These are phyloP conservation scores for Cynara cardunculus DNA, from an alignment of 129 eudicot genomes.

Conservation along the genomic window DNA sequence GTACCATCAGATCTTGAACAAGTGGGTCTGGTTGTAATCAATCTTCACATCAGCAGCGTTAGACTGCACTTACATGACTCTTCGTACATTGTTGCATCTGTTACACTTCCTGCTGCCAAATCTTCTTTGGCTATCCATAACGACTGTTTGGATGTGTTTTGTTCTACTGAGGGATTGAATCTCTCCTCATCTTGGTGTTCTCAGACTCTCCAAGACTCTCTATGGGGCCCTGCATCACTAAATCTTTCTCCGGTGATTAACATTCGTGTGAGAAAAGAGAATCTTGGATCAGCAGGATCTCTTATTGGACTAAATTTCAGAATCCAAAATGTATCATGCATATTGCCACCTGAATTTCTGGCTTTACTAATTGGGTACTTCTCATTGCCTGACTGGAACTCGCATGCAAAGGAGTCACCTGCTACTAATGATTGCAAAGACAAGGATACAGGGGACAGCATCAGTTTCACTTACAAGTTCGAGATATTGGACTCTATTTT, in stretches of 20 bases:
- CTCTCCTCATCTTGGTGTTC: conserved; percentile 70
- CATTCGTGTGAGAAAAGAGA: conserved; percentile 49
- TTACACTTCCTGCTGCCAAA: conserved; percentile 52
- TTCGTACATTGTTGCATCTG: conserved; percentile 56
- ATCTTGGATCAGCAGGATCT: conserved; percentile 25
- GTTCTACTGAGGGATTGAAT: conserved; percentile 60
- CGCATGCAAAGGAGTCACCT: conserved; percentile 23
- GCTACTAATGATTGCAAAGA: not conserved
- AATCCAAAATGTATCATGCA: conserved; percentile 76
- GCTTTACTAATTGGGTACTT: conserved; percentile 85
- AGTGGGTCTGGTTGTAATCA: conserved; percentile 17
- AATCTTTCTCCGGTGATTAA: conserved; percentile 63
- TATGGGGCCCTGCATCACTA: conserved; percentile 73
- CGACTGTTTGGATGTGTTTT: conserved; percentile 52
- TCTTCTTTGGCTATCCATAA: conserved; percentile 34
- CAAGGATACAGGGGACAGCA: conserved; percentile 7
- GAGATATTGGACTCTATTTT: conserved; percentile 76
- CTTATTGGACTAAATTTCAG: conserved; percentile 50
- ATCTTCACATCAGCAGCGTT: conserved; percentile 44
- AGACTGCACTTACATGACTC: conserved; percentile 81
- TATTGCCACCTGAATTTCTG: conserved; percentile 74
- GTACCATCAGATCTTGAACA: not conserved
- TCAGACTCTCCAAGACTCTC: conserved; percentile 39
- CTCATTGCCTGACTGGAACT: conserved; percentile 72
- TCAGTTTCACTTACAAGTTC: conserved; percentile 41